phyloP scores from a whole-genome alignment of 2,329 filamentous ascomycete genomes.

The Grosmannia penicillata region DNA sequence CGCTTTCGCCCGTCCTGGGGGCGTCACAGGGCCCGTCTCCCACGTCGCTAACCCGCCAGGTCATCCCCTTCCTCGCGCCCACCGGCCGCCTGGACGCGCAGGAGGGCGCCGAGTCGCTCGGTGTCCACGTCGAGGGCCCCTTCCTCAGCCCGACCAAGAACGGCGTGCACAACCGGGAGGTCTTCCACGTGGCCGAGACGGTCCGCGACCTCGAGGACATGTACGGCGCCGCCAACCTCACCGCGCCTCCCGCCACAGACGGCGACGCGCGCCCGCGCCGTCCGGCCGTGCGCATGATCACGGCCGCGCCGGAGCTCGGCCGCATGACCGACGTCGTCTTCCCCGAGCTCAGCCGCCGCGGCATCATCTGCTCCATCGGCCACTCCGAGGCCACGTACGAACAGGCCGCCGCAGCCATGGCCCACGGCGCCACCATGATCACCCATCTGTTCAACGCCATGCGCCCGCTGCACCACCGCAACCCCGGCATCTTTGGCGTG shows the following conservation, averaged over 20 bases:
- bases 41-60: too few species aligned
- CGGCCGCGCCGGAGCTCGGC: constrained; percentile 69
- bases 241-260: constrained; percentile 15
- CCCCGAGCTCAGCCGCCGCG: constrained; percentile 44
- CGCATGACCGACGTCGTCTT: constrained; percentile 52
- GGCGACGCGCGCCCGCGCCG: constrained; percentile 11
- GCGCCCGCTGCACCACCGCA: constrained; percentile 77
- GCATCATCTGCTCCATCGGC: constrained; percentile 67
- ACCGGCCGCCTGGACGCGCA: constrained; percentile 45
- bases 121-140: constrained; percentile 82
- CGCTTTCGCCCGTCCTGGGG: too few species aligned
- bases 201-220: constrained; percentile 53
- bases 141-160: constrained; percentile 76
- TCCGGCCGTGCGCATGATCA: constrained; percentile 60
- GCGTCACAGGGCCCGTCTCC: too few species aligned
- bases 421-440: constrained; percentile 72
- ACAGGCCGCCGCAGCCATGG: constrained; percentile 55
- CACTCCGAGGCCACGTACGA: constrained; percentile 83
- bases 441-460: constrained; percentile 93
- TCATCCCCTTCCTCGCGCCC: constrained; percentile 64
- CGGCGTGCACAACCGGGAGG: constrained; percentile 65
- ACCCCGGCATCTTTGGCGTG: constrained; percentile 80
- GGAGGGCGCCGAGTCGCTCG: constrained; percentile 73
- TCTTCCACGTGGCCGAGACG: constrained; percentile 49
- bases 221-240: constrained; percentile 60